A percentile compares a stretch with the other conserved stretches of the same genome.
Evolutionary conservation across 176 grass and related monocot species (phyloP).

Genomic region (Miscanthus lutarioriparius): DNA sequence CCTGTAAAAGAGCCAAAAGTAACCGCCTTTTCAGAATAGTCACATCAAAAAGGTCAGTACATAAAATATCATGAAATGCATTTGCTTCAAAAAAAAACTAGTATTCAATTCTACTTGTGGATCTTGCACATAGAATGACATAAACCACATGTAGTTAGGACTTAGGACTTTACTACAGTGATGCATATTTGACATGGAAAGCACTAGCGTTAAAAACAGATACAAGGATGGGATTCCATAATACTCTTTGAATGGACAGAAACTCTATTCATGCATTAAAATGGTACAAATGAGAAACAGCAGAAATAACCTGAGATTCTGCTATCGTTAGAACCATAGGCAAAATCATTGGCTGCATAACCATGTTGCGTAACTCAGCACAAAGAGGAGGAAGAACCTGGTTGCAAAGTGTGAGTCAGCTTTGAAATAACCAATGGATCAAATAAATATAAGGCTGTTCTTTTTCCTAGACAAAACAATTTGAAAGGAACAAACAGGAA

Average conservation of each 20-base stretch:
- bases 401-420: slow-evolving; percentile 41
- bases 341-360: slow-evolving; percentile 99
- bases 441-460: neutral
- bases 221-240: slow-evolving; percentile 7
- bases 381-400: slow-evolving; percentile 99
- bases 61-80: slow-evolving; percentile 26
- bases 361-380: slow-evolving; percentile 90
- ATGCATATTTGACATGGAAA: slow-evolving; percentile 25
- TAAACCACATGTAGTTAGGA: neutral
- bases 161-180: neutral
- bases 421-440: slow-evolving; percentile 18
- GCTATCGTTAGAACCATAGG: slow-evolving; percentile 98
- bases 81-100: neutral
- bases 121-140: slow-evolving; percentile 3
- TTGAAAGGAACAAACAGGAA: neutral
- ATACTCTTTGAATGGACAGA: slow-evolving; percentile 1
- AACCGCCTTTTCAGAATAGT: slow-evolving; percentile 2
- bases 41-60: neutral
- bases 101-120: neutral
- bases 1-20: slow-evolving; percentile 46
- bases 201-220: neutral
- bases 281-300: slow-evolving; percentile 16
- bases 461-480: neutral
- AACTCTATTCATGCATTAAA: slow-evolving; percentile 5
- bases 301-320: slow-evolving; percentile 72